Conservation (phyloP, 2,329 filamentous ascomycete genomes). For the Paecilomyces variotii region DNA sequence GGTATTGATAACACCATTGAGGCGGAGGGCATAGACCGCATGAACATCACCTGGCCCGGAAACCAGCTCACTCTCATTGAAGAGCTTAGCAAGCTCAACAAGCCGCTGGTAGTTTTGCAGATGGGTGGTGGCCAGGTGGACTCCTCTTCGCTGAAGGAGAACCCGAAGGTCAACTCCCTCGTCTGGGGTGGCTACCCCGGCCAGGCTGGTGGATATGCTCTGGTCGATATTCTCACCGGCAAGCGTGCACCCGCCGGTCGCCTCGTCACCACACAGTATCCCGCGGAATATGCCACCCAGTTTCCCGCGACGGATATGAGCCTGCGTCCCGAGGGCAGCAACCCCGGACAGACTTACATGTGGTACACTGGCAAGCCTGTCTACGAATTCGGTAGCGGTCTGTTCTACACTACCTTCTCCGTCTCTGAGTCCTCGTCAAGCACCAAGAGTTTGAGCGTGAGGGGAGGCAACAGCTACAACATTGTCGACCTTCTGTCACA, state of each 20-base stretch:
- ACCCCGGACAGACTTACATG: slow-evolving; percentile 38
- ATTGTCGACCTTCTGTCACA: slow-evolving; percentile 27
- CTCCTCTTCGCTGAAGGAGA: slow-evolving; percentile 29
- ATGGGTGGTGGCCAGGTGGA: slow-evolving; percentile 40
- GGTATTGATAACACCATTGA: slow-evolving; percentile 37
- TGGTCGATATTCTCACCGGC: slow-evolving; percentile 36
- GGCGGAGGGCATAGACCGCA: slow-evolving; percentile 34
- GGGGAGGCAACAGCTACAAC: slow-evolving; percentile 16
- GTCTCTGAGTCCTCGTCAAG: slow-evolving; percentile 5
- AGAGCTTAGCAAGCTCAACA: slow-evolving; percentile 27
- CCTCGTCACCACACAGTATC: slow-evolving; percentile 33
- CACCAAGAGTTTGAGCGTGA: background rate
- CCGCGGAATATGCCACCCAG: slow-evolving; percentile 33
- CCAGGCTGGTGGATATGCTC: slow-evolving; percentile 35
- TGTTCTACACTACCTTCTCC: slow-evolving; percentile 38
- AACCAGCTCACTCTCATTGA: slow-evolving; percentile 35
- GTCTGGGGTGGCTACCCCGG: slow-evolving; percentile 40
- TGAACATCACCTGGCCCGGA: slow-evolving; percentile 34
- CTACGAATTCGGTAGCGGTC: slow-evolving; percentile 35
- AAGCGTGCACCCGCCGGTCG: slow-evolving; percentile 34
- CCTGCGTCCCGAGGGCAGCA: slow-evolving; percentile 29
- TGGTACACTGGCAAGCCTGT: slow-evolving; percentile 36
- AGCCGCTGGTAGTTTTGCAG: slow-evolving; percentile 35
- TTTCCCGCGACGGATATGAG: slow-evolving; percentile 35
- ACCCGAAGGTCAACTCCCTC: slow-evolving; percentile 33